Evolutionary conservation across 2,329 filamentous ascomycete species (phyloP).

Genomic region (Ophiostoma novo-ulmi): DNA sequence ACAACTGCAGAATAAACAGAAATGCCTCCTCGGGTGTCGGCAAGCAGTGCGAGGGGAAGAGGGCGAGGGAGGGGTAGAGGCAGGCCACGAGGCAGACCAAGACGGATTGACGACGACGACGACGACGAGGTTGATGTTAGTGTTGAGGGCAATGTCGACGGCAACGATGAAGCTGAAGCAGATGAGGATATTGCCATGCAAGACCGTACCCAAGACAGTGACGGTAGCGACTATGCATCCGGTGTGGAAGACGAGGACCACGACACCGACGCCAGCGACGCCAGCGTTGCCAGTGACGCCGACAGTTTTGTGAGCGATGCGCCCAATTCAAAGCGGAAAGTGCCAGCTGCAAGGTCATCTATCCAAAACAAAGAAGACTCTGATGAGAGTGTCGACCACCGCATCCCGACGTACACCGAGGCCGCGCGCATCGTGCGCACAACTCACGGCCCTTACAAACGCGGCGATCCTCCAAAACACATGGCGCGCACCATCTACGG

Average conservation of each 20-base stretch:
- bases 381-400: neutral
- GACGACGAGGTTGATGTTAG: neutral
- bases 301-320: constrained; percentile 67
- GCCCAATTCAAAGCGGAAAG: neutral
- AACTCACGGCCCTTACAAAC: constrained; percentile 2
- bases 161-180: neutral
- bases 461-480: constrained; percentile 12
- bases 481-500: constrained; percentile 14
- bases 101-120: constrained; percentile 9
- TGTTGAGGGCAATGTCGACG: neutral
- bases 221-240: neutral
- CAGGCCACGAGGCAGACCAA: neutral
- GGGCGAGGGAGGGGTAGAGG: neutral
- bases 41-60: neutral
- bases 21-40: neutral
- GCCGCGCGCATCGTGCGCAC: constrained; percentile 10
- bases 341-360: too few relatives aligned
- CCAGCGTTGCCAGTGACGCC: constrained; percentile 66
- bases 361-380: neutral
- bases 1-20: neutral
- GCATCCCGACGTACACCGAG: constrained; percentile 11
- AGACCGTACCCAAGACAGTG: neutral
- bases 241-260: constrained; percentile 1
- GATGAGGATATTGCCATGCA: neutral
- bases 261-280: constrained; percentile 34